These are phyloP conservation scores for Cladophialophora exuberans DNA, from an alignment of 2,329 filamentous ascomycete species.

Conservation along the genomic window DNA sequence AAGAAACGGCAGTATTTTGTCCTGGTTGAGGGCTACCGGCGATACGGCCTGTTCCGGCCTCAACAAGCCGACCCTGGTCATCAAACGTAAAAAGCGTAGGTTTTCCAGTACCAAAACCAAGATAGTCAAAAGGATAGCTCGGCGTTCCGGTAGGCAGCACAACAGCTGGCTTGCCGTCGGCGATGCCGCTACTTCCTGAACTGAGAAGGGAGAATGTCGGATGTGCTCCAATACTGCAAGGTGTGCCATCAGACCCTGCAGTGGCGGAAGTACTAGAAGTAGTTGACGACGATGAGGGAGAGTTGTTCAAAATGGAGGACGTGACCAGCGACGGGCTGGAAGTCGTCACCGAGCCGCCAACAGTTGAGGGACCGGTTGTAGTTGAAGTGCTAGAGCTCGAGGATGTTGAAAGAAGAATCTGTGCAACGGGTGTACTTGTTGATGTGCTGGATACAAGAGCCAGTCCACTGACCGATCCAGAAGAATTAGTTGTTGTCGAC, in stretches of 20 bases:
- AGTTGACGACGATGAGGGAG: background rate
- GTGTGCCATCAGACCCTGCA: background rate
- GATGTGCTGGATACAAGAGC: background rate
- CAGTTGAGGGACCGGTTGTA: background rate
- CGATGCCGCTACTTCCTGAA: background rate
- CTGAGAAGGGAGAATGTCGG: constrained; percentile 13
- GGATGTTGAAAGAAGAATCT: background rate
- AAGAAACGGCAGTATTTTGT: background rate
- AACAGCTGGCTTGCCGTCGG: background rate
- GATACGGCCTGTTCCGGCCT: background rate
- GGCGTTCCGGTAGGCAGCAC: background rate
- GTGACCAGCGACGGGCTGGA: background rate
- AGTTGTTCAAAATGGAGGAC: background rate
- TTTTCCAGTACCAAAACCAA: constrained; percentile 5
- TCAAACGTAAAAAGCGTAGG: constrained; percentile 9
- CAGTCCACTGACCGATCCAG: too few relatives aligned
- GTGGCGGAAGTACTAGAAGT: background rate
- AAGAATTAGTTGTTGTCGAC: background rate
- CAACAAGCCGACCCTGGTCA: background rate
- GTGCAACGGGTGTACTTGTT: background rate
- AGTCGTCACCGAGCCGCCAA: background rate
- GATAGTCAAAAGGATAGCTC: constrained; percentile 1
- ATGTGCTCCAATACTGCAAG: constrained; percentile 3
- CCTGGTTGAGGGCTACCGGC: background rate
- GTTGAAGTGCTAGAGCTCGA: background rate